A percentile compares a stretch with the other conserved stretches of the same genome.
These are phyloP conservation scores for Ceratobasidium theobromae DNA, from an alignment of 1,284 basidiomycete species.

Conservation along the genomic window DNA sequence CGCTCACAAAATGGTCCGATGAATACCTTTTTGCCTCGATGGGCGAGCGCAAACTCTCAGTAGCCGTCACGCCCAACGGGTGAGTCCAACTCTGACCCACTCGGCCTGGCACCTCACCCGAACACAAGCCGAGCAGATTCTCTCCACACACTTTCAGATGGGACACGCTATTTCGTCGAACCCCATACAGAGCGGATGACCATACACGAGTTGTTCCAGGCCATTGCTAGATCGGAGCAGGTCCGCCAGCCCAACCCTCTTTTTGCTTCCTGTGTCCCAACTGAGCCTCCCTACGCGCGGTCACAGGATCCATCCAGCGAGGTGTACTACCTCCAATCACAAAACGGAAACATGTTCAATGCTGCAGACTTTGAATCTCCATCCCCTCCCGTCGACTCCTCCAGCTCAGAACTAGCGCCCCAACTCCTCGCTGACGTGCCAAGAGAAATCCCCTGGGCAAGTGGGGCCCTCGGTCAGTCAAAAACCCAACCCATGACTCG, in stretches of 20 bases:
- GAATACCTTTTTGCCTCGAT: conserved; percentile 60
- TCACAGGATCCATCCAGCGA: conserved; percentile 42
- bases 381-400: conserved; percentile 37
- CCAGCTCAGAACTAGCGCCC: conserved; percentile 45
- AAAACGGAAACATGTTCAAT: conserved; percentile 83
- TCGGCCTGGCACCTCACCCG: neutral
- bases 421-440: conserved; percentile 71
- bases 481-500: conserved; percentile 20
- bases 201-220: conserved; percentile 58
- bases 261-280: too few species aligned
- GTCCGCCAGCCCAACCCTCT: neutral
- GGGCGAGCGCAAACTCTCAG: conserved; percentile 59
- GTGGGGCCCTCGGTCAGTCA: conserved; percentile 69
- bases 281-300: neutral
- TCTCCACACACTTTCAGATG: conserved; percentile 58
- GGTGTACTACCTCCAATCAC: conserved; percentile 80
- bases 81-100: conserved; percentile 43
- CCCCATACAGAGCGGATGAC: conserved; percentile 69
- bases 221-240: conserved; percentile 22
- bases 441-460: conserved; percentile 69
- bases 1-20: conserved; percentile 56
- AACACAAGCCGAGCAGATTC: conserved; percentile 72
- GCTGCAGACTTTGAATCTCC: conserved; percentile 48
- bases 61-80: conserved; percentile 86
- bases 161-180: conserved; percentile 72